Evolutionary conservation across 1,284 basidiomycete species (phyloP), one percentile per base, ranked within the genome.

Genomic region (Ustilago bromivora): DNA sequence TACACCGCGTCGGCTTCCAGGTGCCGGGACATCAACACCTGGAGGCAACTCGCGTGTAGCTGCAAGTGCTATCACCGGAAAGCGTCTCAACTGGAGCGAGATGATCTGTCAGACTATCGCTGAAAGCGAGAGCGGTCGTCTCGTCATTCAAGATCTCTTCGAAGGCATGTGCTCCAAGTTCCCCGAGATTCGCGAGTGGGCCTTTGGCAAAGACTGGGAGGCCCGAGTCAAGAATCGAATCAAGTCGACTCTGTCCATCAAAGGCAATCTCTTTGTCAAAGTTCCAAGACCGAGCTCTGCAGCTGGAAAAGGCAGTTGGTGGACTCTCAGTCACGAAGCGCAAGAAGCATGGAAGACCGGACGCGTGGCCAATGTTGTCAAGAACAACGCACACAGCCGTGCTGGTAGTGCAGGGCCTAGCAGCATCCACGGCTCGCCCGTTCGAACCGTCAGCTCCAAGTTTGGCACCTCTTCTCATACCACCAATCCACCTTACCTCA

Each of bases 231-330:
- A 85, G 76, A 85, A 85, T 49, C 75, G 84, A 2, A 85, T 85
- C 81, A 85, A 85, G 66, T 85, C 84, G 28, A 85, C 84, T 11
- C 71, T 85, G 11, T 85, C 84, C 7, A 85, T 84, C 71, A 85
- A 85, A 55, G 77, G 79, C 38, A 80, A 84, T 47, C 73, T 85
- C 31, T 85, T 85, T 61, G 66, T 85, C 67, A 85, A 85, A 58
- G 81, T 85, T 7, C 80, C 84, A 15, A 57, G 83, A 35, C 81
- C 83, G 11, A 82, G 81, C 35, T 78, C 70, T 38, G 81, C 81
- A 6, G 75, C 79, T 31, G 82, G 81, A 34, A 85, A 85, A 59
- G 84, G 84, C 8, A 79, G 78, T 66, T 85, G 84, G 84, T 85
- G 84, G 84, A 84, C 82, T 8, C 66, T 85, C n/a, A 81, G 76